Conservation (phyloP, 495 filamentous ascomycete genomes). For the Penicilliopsis zonata region DNA sequence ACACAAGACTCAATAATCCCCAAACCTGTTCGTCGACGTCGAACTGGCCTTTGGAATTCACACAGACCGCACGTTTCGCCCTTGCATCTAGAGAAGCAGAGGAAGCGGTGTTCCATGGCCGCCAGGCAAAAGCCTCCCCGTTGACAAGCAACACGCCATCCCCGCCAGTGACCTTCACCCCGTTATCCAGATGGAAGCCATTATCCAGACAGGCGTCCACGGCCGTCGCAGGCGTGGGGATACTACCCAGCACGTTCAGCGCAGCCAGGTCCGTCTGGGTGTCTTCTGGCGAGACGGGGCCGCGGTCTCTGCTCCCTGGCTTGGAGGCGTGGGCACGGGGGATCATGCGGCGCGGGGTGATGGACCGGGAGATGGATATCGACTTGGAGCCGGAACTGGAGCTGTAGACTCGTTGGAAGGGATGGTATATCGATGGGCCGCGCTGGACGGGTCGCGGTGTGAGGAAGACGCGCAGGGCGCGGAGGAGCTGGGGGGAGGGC, state of each 20-base stretch:
- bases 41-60: constrained; percentile 72
- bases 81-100: constrained; percentile 13
- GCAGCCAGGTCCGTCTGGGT: constrained; percentile 63
- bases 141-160: constrained; percentile 62
- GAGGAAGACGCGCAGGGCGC: constrained; percentile 28
- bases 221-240: constrained; percentile 62
- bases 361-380: too few species aligned
- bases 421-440: not conserved
- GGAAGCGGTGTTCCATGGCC: constrained; percentile 50
- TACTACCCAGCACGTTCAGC: constrained; percentile 69
- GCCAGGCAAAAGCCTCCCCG: constrained; percentile 82
- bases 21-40: constrained; percentile 60
- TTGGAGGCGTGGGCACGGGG: constrained; percentile 27
- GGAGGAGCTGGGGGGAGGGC: constrained; percentile 33
- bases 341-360: constrained; percentile 26
- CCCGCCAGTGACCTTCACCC: constrained; percentile 50
- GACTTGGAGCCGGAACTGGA: constrained; percentile 10
- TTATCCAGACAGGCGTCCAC: constrained; percentile 68
- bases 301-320: constrained; percentile 39
- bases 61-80: constrained; percentile 34
- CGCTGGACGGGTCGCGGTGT: constrained; percentile 2
- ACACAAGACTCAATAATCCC: constrained; percentile 66
- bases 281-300: constrained; percentile 44
- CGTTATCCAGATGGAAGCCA: constrained; percentile 75
- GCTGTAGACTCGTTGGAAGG: constrained; percentile 18